Base-by-base conservation (phyloP, 1,139 yeast genomes). In the Blastobotrys serpentis region DNA sequence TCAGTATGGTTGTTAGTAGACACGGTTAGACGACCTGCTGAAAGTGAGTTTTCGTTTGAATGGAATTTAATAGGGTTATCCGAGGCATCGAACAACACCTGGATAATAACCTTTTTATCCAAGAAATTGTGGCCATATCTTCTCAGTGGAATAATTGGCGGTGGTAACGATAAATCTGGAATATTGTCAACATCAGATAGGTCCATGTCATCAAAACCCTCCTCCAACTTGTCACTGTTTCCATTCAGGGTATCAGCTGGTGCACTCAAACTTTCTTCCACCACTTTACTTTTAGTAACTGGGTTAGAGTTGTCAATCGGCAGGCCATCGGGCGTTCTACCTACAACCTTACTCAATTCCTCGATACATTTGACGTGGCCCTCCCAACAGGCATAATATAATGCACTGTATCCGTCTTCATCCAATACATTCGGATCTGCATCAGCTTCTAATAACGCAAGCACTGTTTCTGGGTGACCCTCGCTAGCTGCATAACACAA, bases 91-190 rank as follows among this genome's bases (percentile, higher is more conserved):
- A 84, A 79, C 2, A 80, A 76, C 42, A 92, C 70, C 63, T 90
- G 95, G 32, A 92, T 77, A 56, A 89, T 81, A 2, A 87, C 88
- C 48, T 67, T 64, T 63, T 84, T 87, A 61, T 92, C 98, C 61
- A 92, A 71, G 70, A 89, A 92, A 67, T 89, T 92, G 69, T 92
- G 98, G 6, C 98, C 98, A 63, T 92, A 92, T 57, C 95, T 78
- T 60, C 97, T 77, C 48, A 92, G 72, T 0, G 98, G 98, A 44
- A 92, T 80, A 47, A 92, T 88, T 8, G 98, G 98, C 0, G 98
- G 98, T 0, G 98, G 98, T 49, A 92, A 74, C 30, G 89, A 81
- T 50, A 92, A 75, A 59, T 88, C 96, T 0, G 98, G 98, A 44
- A 92, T 90, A 18, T 82, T 77, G 58, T 87, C 95, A 2, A 77